Evolutionary conservation across 352 stramenopile species (phyloP), one percentile per base, ranked within the genome.

Genomic region (Halophytophthora polymorphica): DNA sequence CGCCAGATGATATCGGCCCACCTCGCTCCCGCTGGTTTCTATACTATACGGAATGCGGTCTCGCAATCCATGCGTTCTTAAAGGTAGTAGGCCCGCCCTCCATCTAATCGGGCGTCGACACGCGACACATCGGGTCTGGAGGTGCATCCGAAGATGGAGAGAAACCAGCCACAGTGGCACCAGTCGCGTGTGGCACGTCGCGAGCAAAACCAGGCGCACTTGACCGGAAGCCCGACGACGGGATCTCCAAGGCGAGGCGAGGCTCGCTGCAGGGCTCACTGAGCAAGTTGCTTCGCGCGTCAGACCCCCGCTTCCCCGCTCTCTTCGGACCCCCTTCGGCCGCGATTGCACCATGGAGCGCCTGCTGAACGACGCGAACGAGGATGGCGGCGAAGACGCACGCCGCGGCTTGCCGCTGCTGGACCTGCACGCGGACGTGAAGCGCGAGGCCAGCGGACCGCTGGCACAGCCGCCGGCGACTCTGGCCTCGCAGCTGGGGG

Each of bases 281-380:
- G 4, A 31, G 4, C 25, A 31, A 31, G 25, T 31, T 31, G 25
- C 25, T 31, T 31, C 25, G 25, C 25, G 4, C 25, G 25, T 8
- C 25, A 31, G 25, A 31, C 25, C 25, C 25, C 25, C 25, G 25
- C 8, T 31, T 31, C 25, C 25, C 8, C 25, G 25, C 25, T 31
- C 25, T 4, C 25, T n/a, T n/a, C n/a, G n/a, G n/a, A n/a, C n/a
- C n/a, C n/a, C 23, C 12, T 6, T 22, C 43, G 10, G 1, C 21
- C 4, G 14, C 28, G 33, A n/a, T n/a, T 17, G 29, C 23, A 17
- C 15, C 38, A 74, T 74, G 66, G 54, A 74, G 28, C 58, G 58
- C 48, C 52, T 74, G 6, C 61, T 74, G n/a, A 74, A 71, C 50
- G 28, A 74, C 25, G 41, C 48, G 8, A 35, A 50, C 25, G 28